Evolutionary conservation across 192 early-diverging fungal genomes (phyloP).

Genomic region (Backusella parvicylindrica): DNA sequence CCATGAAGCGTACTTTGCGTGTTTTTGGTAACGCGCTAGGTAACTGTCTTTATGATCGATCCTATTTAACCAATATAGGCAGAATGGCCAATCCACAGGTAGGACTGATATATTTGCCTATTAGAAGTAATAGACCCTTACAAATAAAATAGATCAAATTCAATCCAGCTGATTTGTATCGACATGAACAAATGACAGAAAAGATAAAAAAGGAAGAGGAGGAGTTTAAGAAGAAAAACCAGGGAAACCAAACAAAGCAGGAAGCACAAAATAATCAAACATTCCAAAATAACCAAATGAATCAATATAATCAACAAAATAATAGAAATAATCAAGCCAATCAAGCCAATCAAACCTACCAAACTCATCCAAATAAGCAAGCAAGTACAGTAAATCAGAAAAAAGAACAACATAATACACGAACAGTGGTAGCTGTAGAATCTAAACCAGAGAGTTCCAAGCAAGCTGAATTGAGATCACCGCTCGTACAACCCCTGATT

Average conservation of each 20-base stretch:
- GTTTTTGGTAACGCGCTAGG: conserved; percentile 62
- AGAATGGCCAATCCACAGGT: conserved; percentile 70
- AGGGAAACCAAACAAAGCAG: neutral
- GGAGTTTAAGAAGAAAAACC: neutral
- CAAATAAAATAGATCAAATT: neutral
- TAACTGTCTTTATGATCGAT: conserved; percentile 16
- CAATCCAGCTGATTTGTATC: neutral
- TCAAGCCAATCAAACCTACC: neutral
- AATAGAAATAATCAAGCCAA: neutral
- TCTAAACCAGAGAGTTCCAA: neutral
- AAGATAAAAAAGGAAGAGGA: neutral
- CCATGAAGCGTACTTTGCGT: conserved; percentile 81
- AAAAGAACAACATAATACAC: neutral
- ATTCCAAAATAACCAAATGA: neutral
- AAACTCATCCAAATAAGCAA: neutral
- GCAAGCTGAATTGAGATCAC: neutral
- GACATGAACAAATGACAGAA: conserved; percentile 4
- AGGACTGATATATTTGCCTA: conserved; percentile 6
- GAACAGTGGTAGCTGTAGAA: no score
- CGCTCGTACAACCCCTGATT: neutral
- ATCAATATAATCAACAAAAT: neutral
- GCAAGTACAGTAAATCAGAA: neutral
- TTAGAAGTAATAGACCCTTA: neutral
- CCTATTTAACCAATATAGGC: conserved; percentile 74
- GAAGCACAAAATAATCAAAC: neutral